Evolutionary conservation across 805 yeast genomes (phyloP), one percentile per base, ranked within the genome.

Genomic region (Maudiozyma bulderi): DNA sequence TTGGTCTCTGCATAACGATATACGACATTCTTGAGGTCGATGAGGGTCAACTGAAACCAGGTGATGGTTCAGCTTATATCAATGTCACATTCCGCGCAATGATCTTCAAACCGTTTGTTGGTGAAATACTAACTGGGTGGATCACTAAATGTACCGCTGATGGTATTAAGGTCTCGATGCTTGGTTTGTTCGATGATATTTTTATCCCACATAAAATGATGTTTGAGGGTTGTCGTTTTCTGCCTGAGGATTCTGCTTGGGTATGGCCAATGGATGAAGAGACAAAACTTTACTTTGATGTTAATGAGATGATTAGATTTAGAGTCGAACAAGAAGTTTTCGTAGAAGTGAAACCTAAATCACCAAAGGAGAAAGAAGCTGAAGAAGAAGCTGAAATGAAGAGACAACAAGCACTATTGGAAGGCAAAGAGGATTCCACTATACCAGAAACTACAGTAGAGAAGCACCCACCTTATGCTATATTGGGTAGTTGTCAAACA

Each of bases 91-190:
- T 89, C 61, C 70, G 97, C 46, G 73, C 84, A 44, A 72, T 90
- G 8, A 82, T 91, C 1, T 93, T 93, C 75, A 85, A 90, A 55
- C 99, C 99, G 0, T 91, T 91, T 66, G 82, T 87, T 1, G 99
- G 99, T 8, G 99, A 93, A 64, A 79, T 91, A 7, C 65, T 93
- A 29, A 82, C 89, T 0, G 99, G 99, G 1, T 88, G 95, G 91
- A 87, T 93, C 34, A 81, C 88, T 40, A 86, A 88, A 56, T 86
- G 96, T 69, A 77, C 89, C 4, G 77, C 80, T 26, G 95, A 89
- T 47, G 99, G 99, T 2, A 80, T 93, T 52, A 84, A 86, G 63
- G 81, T 73, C 15, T 60, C 65, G 11, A 46, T 60, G 9, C 75
- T 88, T 75, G 95, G 85, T 53, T 85, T 93, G 65, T 93, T 93